These are phyloP conservation scores for Thraustotheca clavata DNA, from an alignment of 352 stramenopile genomes.

Conservation along the genomic window DNA sequence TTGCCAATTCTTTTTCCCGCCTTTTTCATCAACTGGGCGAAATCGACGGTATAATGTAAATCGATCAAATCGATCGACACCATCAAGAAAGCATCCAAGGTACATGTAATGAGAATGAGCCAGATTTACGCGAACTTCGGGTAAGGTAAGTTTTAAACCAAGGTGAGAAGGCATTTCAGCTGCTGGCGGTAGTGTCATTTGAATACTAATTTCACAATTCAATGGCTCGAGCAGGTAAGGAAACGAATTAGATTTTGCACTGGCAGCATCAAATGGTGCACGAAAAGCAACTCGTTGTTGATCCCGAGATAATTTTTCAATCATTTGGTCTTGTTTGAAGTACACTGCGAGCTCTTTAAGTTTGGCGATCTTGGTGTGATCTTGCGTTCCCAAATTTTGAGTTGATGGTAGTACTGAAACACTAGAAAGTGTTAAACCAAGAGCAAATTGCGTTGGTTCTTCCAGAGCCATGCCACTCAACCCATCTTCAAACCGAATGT, in stretches of 20 bases:
- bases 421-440: conserved; percentile 8
- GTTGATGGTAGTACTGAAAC: neutral
- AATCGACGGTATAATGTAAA: conserved; percentile 19
- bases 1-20: neutral
- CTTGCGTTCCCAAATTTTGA: neutral
- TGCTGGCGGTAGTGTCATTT: neutral
- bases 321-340: conserved; percentile 5
- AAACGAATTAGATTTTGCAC: neutral
- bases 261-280: neutral
- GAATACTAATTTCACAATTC: neutral
- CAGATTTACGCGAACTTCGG: neutral
- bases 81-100: conserved; percentile 7
- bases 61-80: conserved; percentile 18
- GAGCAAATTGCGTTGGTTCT: neutral
- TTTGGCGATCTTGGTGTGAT: neutral
- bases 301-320: neutral
- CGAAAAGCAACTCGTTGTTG: neutral
- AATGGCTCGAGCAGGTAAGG: neutral
- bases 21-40: neutral
- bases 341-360: conserved; percentile 6
- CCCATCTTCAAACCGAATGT: conserved; percentile 22
- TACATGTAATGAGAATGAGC: neutral
- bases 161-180: neutral
- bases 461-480: conserved; percentile 1
- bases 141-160: neutral